Percentiles rank a stretch among this genome's conserved stretches.
Conservation (phyloP, 2,329 filamentous ascomycete species). For the Claviceps capensis region DNA sequence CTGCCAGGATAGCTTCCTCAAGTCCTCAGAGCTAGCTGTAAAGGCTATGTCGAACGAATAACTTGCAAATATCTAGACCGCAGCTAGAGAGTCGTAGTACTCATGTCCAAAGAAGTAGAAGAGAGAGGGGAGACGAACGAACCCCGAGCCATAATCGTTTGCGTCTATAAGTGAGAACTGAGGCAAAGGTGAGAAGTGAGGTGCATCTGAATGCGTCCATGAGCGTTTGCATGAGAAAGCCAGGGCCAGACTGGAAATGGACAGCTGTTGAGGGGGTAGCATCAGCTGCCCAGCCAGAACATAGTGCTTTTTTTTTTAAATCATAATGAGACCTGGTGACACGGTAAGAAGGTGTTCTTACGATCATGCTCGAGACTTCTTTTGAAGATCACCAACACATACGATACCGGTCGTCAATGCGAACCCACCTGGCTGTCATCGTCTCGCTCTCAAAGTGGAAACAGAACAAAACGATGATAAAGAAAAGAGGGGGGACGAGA, state of each 20-base stretch:
- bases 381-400: not conserved
- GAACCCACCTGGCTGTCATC: not conserved
- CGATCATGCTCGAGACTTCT: not conserved
- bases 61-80: not conserved
- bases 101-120: not conserved
- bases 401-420: not conserved
- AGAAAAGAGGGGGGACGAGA: not conserved
- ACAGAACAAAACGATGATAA: not conserved
- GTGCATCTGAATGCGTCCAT: not conserved
- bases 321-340: not conserved
- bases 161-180: conserved; percentile 4
- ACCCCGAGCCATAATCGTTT: not conserved
- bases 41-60: not conserved
- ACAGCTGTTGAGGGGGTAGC: not conserved
- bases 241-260: not conserved
- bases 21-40: not conserved
- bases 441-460: not conserved
- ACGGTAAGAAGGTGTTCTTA: not conserved
- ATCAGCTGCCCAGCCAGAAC: conserved; percentile 1
- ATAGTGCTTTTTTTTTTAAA: not conserved
- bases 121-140: not conserved
- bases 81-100: not conserved
- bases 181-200: not conserved
- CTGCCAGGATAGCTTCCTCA: not conserved
- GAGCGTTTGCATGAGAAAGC: not conserved